Evolutionary conservation across 139 green algal genomes (phyloP), one percentile per base, ranked within the genome.

Genomic region (Tetradesmus lagerheimii): DNA sequence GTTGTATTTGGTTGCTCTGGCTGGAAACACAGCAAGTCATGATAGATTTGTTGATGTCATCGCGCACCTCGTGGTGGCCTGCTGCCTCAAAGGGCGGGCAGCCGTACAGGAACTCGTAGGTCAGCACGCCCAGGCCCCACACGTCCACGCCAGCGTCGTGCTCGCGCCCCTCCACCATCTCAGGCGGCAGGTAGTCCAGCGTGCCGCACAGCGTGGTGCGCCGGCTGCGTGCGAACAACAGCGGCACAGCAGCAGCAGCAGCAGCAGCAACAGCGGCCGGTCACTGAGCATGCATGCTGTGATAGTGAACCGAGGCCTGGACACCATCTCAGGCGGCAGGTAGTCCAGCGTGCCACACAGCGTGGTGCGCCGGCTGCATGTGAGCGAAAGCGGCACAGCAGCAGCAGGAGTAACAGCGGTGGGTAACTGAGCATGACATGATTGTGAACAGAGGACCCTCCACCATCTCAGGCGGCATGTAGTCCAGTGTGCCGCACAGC

Each of bases 171-270:
- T 98, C 95, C 43, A 99, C 95, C 98, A 99, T 99, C 93, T 99
- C 98, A 0, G 98, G 98, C 0, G 98, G 96, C 86, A 99, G 95
- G 93, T 99, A 99, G 95, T 99, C 98, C 75, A 99, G 95, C 5
- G 98, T 99, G 57, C 98, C 98, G 90, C 98, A 99, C 86, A 99
- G 94, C n/a, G 98, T 99, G 80, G 96, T 96, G 50, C 98, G 95
- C 45, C 96, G 93, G 85, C 89, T 95, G 89, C 96, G 84, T 20
- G 12, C 43, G 43, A 50, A 50, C 43, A 50, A 9, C 43, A 50
- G 6, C 6, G 5, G 9, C 43, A n/a, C 5, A 9, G 43, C 9
- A 9, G 43, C 43, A 67, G 80, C 34, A 45, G 16, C 75, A 50
- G 75, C 35, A 81, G 43, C 43, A 50, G 75, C 20, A 50, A 12